These are phyloP conservation scores for Nakazawaea ernobii DNA, from an alignment of 805 yeast species.

Conservation along the genomic window DNA sequence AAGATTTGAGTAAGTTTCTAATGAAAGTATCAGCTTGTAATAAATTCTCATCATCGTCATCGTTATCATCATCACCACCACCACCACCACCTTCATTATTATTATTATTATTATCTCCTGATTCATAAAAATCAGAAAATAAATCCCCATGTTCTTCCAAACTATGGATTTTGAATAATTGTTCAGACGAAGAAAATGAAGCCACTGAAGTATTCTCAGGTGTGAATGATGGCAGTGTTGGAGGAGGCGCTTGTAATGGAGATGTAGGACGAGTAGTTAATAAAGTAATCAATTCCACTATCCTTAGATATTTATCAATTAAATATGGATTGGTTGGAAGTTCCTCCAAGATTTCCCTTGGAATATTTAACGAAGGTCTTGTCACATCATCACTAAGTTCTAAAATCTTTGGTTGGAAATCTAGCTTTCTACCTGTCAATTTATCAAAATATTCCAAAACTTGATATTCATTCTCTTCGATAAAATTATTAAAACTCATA, in stretches of 20 bases:
- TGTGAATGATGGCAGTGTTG: constrained; percentile 16
- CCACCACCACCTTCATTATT: no score
- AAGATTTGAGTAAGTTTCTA: constrained; percentile 29
- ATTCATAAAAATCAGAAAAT: constrained; percentile 26
- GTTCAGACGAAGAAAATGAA: constrained; percentile 14
- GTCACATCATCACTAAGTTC: constrained; percentile 52
- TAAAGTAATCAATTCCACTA: constrained; percentile 51
- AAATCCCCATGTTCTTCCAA: constrained; percentile 21
- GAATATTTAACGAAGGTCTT: constrained; percentile 51
- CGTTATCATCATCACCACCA: no score
- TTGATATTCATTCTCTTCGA: constrained; percentile 50
- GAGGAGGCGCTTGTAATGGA: constrained; percentile 5
- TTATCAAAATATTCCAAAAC: constrained; percentile 65
- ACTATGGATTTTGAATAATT: constrained; percentile 13
- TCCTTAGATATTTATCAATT: constrained; percentile 58
- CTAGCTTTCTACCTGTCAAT: constrained; percentile 65
- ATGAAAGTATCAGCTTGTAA: constrained; percentile 59
- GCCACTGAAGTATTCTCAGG: constrained; percentile 19
- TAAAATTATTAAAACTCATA: constrained; percentile 61
- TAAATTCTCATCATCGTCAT: constrained; percentile 49
- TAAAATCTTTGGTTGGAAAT: constrained; percentile 52
- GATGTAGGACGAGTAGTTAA: constrained; percentile 22
- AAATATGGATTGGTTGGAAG: constrained; percentile 64
- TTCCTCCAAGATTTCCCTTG: constrained; percentile 47
- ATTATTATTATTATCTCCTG: constrained; percentile 11